Evolutionary conservation across 2,329 filamentous ascomycete species (phyloP), one percentile per base, ranked within the genome.

Genomic region (Rutstroemia sp.): DNA sequence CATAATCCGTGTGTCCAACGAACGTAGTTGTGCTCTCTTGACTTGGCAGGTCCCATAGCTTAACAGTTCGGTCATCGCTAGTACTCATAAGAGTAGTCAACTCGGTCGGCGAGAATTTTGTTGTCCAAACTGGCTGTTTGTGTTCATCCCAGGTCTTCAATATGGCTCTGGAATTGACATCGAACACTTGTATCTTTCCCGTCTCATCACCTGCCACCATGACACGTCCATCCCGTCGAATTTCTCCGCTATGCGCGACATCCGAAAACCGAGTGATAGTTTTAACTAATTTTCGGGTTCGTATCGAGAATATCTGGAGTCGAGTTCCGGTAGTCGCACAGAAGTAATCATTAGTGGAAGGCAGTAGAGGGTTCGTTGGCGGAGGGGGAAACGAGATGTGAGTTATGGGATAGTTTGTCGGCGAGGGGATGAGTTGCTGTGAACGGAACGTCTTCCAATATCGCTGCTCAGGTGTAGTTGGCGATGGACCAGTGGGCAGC

Each of bases 391-490:
- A 87, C 50, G 89, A 92, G 71, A 99, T 95, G 72, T 95, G 86
- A 36, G 91, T 96, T 67, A 99, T 83, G 47, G 90, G 88, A 62
- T 94, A 90, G 62, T 92, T 57, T 21, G 55, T 48, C 46, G 55
- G 91, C 61, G 92, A 95, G 47, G 94, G 89, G 60, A 97, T 85
- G 60, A 92, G 84, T 57, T 95, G 83, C 63, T 92, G 89, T 64
- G 92, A 94, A 74, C 89, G 91, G 78, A 99, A 99, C 12, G 88
- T 87, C 69, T 87, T 88, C 95, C 95, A 99, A 78, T 97, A 97
- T 63, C 86, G 82, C 75, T 97, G 92, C 76, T 99, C 94, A 34
- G 92, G 86, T 5, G 92, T 96, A 48, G 92, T 75, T 54, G 89
- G 87, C 42, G 87, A 86, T 57, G 91, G 91, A 51, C 89, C 89